Conservation (phyloP, 2,329 filamentous ascomycete genomes). For the Colletotrichum sp. region DNA sequence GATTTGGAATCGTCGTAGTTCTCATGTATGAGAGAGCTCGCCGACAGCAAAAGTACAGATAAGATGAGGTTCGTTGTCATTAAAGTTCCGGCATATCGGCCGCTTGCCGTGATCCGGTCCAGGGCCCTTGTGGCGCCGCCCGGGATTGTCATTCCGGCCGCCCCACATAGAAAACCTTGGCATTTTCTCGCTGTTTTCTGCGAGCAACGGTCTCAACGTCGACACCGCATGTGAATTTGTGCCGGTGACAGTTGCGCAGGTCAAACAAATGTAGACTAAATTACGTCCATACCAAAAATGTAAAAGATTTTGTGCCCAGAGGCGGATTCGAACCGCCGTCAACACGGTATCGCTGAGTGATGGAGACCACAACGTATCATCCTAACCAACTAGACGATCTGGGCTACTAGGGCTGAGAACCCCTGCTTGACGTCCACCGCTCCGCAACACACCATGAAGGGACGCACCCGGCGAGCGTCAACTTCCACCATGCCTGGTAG, state of each 20-base stretch:
- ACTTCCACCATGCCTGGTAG: neutral
- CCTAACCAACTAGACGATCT: conserved; percentile 23
- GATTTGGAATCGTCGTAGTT: neutral
- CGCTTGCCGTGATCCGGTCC: neutral
- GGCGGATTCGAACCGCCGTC: conserved; percentile 23
- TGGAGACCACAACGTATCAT: conserved; percentile 21
- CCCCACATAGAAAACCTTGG: neutral
- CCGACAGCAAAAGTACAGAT: neutral
- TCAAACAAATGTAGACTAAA: rapidly evolving
- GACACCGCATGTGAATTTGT: rapidly evolving
- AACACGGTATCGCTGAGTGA: conserved; percentile 17
- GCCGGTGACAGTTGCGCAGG: neutral
- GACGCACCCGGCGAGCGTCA: neutral
- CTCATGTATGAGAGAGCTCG: neutral
- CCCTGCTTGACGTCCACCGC: neutral
- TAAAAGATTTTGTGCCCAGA: conserved; percentile 5
- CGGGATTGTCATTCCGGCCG: neutral
- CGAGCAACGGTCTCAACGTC: neutral
- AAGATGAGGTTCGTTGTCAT: neutral
- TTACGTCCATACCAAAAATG: rapidly evolving
- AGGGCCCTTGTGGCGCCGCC: neutral
- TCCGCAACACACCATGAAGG: neutral
- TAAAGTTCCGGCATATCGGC: neutral
- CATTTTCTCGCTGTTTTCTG: neutral
- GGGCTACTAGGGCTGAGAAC: neutral